Conservation (phyloP, 2,329 filamentous ascomycete genomes). For the Lachnum nothofagi region DNA sequence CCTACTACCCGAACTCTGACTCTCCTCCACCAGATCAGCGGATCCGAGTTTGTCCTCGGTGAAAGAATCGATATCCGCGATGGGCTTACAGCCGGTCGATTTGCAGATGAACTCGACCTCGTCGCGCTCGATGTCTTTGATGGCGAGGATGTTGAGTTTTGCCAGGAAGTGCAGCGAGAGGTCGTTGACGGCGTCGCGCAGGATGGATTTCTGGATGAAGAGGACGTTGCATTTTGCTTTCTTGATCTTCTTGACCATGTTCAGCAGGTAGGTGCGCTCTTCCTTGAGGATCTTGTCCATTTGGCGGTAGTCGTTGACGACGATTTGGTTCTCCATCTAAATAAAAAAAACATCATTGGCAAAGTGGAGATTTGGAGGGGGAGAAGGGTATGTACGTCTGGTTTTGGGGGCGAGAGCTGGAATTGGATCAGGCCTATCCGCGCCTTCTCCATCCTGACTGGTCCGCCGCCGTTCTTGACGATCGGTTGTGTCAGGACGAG, state of each 20-base stretch:
- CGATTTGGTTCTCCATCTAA: conserved; percentile 98
- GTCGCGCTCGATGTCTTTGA: conserved; percentile 98
- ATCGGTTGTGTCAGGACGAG: conserved; percentile 88
- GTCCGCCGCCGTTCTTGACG: conserved; percentile 88
- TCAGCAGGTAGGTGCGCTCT: conserved; percentile 93
- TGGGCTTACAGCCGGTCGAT: conserved; percentile 96
- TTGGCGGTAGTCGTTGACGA: conserved; percentile 98
- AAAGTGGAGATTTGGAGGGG: background rate
- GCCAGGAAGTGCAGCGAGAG: conserved; percentile 95
- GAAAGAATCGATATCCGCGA: conserved; percentile 97
- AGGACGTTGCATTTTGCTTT: conserved; percentile 99
- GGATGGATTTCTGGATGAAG: conserved; percentile 96
- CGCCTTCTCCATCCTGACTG: conserved; percentile 92
- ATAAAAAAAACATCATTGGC: conserved; percentile 18
- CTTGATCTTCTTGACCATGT: conserved; percentile 99
- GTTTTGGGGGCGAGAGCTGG: conserved; percentile 95
- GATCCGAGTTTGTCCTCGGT: conserved; percentile 95
- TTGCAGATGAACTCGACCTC: conserved; percentile 99
- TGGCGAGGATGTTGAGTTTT: conserved; percentile 88
- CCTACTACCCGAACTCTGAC: conserved; percentile 77
- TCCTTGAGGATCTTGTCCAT: conserved; percentile 99
- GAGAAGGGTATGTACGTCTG: conserved; percentile 61
- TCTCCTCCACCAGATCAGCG: conserved; percentile 90
- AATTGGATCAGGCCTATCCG: conserved; percentile 96
- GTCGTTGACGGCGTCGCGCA: conserved; percentile 96